These are phyloP conservation scores for Monascus purpureus DNA, from an alignment of 495 filamentous ascomycete species.

Conservation along the genomic window DNA sequence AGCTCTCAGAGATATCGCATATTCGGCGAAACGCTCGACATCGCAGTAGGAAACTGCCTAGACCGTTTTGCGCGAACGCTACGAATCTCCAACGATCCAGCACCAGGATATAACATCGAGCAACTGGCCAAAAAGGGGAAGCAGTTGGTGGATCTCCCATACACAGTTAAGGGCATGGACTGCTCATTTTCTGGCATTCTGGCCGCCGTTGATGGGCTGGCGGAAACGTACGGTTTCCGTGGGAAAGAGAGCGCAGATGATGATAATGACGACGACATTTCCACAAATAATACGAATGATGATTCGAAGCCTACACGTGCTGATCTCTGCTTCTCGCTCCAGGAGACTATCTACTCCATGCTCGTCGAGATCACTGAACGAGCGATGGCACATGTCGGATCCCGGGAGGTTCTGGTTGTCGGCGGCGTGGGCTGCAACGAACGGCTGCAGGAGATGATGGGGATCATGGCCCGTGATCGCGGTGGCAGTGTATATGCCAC, in stretches of 20 bases:
- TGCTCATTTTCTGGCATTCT: slow-evolving; percentile 89
- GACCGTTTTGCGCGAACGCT: slow-evolving; percentile 90
- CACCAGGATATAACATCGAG: slow-evolving; percentile 96
- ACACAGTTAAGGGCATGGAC: slow-evolving; percentile 97
- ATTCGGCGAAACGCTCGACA: slow-evolving; percentile 94
- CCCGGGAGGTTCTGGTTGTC: slow-evolving; percentile 80
- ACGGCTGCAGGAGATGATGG: slow-evolving; percentile 97
- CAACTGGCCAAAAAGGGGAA: slow-evolving; percentile 74
- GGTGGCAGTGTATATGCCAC: slow-evolving; percentile 88
- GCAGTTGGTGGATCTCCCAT: slow-evolving; percentile 74
- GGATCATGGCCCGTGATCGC: slow-evolving; percentile 78
- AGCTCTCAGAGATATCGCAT: slow-evolving; percentile 87
- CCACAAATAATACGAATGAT: slow-evolving; percentile 12
- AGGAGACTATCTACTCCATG: slow-evolving; percentile 94
- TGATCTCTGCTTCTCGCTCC: slow-evolving; percentile 85
- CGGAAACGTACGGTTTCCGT: slow-evolving; percentile 42
- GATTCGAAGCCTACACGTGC: slow-evolving; percentile 51
- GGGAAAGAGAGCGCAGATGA: slow-evolving; percentile 22
- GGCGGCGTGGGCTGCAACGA: slow-evolving; percentile 98
- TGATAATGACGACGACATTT: slow-evolving; percentile 15
- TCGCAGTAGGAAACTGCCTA: slow-evolving; percentile 93
- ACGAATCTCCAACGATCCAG: slow-evolving; percentile 85
- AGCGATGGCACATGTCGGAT: slow-evolving; percentile 94
- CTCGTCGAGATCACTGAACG: slow-evolving; percentile 96
- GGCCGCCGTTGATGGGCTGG: slow-evolving; percentile 64